Base-by-base conservation (phyloP, 164 flowering plant species). In the Amborella trichopoda region DNA sequence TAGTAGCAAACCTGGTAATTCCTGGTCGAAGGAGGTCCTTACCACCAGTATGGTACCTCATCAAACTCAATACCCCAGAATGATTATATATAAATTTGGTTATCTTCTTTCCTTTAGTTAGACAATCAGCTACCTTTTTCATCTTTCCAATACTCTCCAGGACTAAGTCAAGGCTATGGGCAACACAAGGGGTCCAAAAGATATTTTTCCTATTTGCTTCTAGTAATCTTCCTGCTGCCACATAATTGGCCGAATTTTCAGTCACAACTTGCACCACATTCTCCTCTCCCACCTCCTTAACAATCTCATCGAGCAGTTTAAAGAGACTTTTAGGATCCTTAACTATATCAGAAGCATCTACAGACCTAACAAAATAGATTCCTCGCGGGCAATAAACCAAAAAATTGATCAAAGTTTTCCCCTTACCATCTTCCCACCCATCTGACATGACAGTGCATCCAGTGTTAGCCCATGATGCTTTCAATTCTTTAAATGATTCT, bases 261-360 rank as follows among this genome's bases (percentile, higher is more conserved):
- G 90, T 84, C 48, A 73, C 58, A 16, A 82, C 89, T 82, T 85
- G 95, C 32, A 85, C 81, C 3, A 85, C 77, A 65, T 81, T 74
- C 60, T 85, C 85, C 71, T 77, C 85, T 26, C 85, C 85, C 40
- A 80, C 71, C 23, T 81, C 83, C 26, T 81, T 81, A 28, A 85
- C 88, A 32, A 81, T 83, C 61, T 61, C 64, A 55, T 81, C 87
- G 36, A 85, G 72, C 56, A 85, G 60, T 46, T 71, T 69, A 52
- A 72, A 85, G 36, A 85, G 71, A 33, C 45, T 68, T 22, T 59
- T 19, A 34, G 83, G 59, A 60, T 77, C 81, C 34, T 75, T 82
- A 23, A 71, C 52, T 26, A 70, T 30, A 26, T 73, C 75, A 8
- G 83, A 72, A 39, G 77, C 80, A 69, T 85, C 90, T 39, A 74